Conservation (phyloP, 1,284 basidiomycete species). For the Trametes sp. region DNA sequence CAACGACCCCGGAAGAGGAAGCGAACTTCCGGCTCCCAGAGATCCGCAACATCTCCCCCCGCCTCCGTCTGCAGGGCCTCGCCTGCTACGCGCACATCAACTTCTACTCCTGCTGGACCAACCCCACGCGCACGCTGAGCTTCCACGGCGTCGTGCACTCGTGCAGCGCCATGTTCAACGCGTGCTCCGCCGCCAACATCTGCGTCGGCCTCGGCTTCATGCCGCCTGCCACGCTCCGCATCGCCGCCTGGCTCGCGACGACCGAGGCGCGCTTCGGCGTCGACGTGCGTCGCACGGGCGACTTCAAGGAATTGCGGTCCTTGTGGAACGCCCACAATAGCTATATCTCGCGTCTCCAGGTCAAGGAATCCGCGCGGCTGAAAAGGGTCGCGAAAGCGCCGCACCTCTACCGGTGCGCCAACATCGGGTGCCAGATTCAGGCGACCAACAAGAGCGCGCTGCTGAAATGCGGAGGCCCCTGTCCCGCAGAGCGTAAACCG, state of each 20-base stretch:
- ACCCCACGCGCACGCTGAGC: not conserved
- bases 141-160: not conserved
- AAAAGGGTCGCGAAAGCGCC: slow-evolving; percentile 7
- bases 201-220: slow-evolving; percentile 10
- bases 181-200: not conserved
- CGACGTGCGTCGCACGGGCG: not conserved
- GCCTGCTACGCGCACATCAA: slow-evolving; percentile 10
- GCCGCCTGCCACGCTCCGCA: slow-evolving; percentile 3
- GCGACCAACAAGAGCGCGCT: slow-evolving; percentile 7
- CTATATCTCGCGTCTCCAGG: not conserved
- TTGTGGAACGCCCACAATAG: not conserved
- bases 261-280: slow-evolving; percentile 7
- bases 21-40: not conserved
- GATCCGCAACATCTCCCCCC: slow-evolving; percentile 3
- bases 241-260: slow-evolving; percentile 12
- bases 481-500: slow-evolving; percentile 15
- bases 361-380: not conserved
- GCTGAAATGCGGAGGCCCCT: slow-evolving; percentile 15
- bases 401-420: slow-evolving; percentile 19
- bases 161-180: not conserved
- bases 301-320: not conserved
- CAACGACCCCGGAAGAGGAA: not conserved
- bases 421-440: slow-evolving; percentile 17
- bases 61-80: slow-evolving; percentile 12
- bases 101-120: slow-evolving; percentile 1